Evolutionary conservation across 148 eudicot species (phyloP).

Genomic region (Silene conica): DNA sequence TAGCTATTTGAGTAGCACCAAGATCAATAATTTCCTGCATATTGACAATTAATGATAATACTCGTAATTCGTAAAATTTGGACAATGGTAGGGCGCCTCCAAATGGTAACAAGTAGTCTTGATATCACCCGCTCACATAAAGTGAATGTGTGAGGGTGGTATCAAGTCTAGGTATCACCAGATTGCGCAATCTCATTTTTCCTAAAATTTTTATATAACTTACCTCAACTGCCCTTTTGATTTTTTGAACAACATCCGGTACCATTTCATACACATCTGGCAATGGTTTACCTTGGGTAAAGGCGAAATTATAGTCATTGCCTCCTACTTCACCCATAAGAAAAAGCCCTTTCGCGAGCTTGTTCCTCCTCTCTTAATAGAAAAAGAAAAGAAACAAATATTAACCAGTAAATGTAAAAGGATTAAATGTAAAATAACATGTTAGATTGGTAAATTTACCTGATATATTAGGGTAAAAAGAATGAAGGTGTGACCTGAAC

Average conservation of each 20-base stretch:
- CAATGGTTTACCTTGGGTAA: constrained; percentile 3
- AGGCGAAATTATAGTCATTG: constrained; percentile 19
- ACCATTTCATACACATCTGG: constrained; percentile 11
- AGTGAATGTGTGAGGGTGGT: no score
- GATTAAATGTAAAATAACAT: no score
- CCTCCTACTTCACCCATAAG: constrained; percentile 20
- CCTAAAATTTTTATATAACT: background rate
- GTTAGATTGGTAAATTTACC: background rate
- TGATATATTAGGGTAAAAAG: background rate
- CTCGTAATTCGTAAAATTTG: no score
- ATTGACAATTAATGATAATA: no score
- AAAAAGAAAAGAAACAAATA: background rate
- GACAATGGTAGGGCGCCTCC: no score
- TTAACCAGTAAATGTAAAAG: background rate
- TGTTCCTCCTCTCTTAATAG: background rate
- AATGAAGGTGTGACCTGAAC: constrained; percentile 15
- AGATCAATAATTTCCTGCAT: constrained; percentile 36
- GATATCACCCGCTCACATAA: no score
- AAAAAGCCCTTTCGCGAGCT: constrained; percentile 3
- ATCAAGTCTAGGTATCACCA: no score
- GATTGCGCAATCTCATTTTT: no score
- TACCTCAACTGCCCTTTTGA: constrained; percentile 11
- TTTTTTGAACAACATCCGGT: constrained; percentile 15
- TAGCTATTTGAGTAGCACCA: constrained; percentile 29
- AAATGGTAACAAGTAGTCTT: no score